A percentile compares a stretch with the other conserved stretches of the same genome.
phyloP scores from a whole-genome alignment of 2,329 filamentous ascomycete species.

The Biscogniauxia marginata region DNA sequence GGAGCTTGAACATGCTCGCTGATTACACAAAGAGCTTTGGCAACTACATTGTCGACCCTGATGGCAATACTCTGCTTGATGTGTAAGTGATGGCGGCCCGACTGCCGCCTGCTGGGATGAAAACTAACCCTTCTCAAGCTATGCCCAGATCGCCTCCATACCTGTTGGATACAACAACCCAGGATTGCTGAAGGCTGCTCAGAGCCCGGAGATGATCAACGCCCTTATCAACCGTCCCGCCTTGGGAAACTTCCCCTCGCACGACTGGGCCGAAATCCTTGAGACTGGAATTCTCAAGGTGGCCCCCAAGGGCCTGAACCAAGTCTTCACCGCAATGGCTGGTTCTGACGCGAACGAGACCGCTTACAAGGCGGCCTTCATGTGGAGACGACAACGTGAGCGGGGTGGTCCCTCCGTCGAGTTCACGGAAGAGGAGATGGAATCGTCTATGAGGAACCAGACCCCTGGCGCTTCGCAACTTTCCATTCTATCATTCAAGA shows the following conservation, averaged over 20 bases:
- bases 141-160: conserved; percentile 91
- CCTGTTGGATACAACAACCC: conserved; percentile 93
- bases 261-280: conserved; percentile 79
- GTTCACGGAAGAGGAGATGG: conserved; percentile 75
- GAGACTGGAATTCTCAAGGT: conserved; percentile 78
- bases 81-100: conserved; percentile 49
- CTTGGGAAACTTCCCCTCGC: conserved; percentile 84
- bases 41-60: conserved; percentile 76
- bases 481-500: conserved; percentile 86
- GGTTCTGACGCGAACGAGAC: conserved; percentile 93
- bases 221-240: conserved; percentile 86
- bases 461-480: conserved; percentile 72
- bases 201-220: conserved; percentile 74
- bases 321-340: conserved; percentile 87
- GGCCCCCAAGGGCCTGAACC: conserved; percentile 77
- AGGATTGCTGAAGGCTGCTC: conserved; percentile 65
- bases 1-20: conserved; percentile 79
- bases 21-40: conserved; percentile 74
- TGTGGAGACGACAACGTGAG: conserved; percentile 80
- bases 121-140: conserved; percentile 45
- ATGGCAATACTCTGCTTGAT: conserved; percentile 71
- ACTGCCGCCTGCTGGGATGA: not conserved
- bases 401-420: conserved; percentile 75
- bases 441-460: conserved; percentile 76
- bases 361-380: conserved; percentile 94